Percentiles rank a stretch among this genome's conserved stretches.
These are phyloP conservation scores for Didymosphaeria variabile DNA, from an alignment of 2,329 filamentous ascomycete species.

Conservation along the genomic window DNA sequence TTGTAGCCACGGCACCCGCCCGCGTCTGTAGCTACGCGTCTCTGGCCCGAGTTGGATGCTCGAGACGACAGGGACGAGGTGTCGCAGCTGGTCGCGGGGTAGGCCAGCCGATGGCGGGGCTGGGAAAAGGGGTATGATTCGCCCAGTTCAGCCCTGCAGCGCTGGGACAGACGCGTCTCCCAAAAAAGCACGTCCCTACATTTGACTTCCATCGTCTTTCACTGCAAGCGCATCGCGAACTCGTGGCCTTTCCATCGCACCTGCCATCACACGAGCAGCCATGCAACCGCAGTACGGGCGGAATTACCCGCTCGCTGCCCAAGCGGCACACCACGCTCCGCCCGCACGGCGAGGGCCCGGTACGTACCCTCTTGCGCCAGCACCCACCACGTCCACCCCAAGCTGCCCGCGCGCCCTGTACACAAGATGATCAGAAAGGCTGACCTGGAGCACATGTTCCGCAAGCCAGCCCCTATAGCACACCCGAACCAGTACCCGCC, in stretches of 20 bases:
- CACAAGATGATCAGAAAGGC: slow-evolving; percentile 56
- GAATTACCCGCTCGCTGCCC: slow-evolving; percentile 54
- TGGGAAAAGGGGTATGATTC: slow-evolving; percentile 35
- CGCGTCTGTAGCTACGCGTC: background rate
- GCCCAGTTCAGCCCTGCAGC: slow-evolving; percentile 30
- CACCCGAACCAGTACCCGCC: slow-evolving; percentile 59
- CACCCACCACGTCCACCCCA: slow-evolving; percentile 24
- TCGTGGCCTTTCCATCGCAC: slow-evolving; percentile 37
- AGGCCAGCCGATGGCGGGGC: slow-evolving; percentile 30
- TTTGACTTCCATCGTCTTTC: slow-evolving; percentile 15
- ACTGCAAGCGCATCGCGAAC: slow-evolving; percentile 36
- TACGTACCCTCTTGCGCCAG: slow-evolving; percentile 41
- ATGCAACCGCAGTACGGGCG: slow-evolving; percentile 57
- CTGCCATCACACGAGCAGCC: slow-evolving; percentile 36
- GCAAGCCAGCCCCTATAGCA: slow-evolving; percentile 55
- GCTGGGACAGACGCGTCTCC: slow-evolving; percentile 39
- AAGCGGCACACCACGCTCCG: slow-evolving; percentile 47
- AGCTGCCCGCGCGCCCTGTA: slow-evolving; percentile 17
- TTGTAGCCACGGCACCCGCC: slow-evolving; percentile 6
- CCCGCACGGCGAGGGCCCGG: slow-evolving; percentile 54
- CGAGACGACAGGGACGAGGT: slow-evolving; percentile 21
- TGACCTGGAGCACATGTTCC: slow-evolving; percentile 59
- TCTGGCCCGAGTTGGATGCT: background rate
- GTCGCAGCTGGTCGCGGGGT: slow-evolving; percentile 28
- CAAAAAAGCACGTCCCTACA: slow-evolving; percentile 34